These are phyloP conservation scores for Serendipita vermifera DNA, from an alignment of 768 basidiomycete species.

Conservation along the genomic window DNA sequence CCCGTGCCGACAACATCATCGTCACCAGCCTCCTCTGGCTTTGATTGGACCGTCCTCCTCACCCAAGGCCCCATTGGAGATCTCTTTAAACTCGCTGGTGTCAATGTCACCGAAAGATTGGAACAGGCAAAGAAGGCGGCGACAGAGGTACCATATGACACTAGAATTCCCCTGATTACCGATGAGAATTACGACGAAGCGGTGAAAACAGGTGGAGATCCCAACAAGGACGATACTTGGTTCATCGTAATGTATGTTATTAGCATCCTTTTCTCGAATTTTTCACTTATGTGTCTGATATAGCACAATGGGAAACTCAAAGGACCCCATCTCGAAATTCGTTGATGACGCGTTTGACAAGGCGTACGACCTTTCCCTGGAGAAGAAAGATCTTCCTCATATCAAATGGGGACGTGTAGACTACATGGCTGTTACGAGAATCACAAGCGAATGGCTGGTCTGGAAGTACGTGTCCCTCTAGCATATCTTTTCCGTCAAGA, in stretches of 20 bases:
- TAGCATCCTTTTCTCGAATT: background rate
- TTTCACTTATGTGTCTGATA: background rate
- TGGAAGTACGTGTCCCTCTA: constrained; percentile 45
- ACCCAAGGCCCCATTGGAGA: constrained; percentile 41
- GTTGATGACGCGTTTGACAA: constrained; percentile 65
- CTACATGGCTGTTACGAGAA: constrained; percentile 64
- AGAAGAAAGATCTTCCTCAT: constrained; percentile 49
- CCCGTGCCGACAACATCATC: background rate
- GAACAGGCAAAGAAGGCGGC: constrained; percentile 23
- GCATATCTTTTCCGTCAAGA: constrained; percentile 4
- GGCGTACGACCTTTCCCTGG: constrained; percentile 50
- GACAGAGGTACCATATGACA: constrained; percentile 42
- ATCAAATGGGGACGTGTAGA: constrained; percentile 79
- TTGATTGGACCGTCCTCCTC: constrained; percentile 28
- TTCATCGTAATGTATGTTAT: constrained; percentile 55
- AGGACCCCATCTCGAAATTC: constrained; percentile 53
- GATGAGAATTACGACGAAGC: constrained; percentile 67
- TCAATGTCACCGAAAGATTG: constrained; percentile 54
- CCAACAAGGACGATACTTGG: constrained; percentile 54
- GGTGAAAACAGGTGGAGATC: constrained; percentile 54
- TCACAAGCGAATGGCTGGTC: constrained; percentile 76
- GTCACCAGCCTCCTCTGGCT: constrained; percentile 16
- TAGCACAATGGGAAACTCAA: constrained; percentile 44
- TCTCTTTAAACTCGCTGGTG: constrained; percentile 44
- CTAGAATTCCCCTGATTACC: constrained; percentile 62